phyloP scores from a whole-genome alignment of 306 rosid species.

The Castanea mollissima region DNA sequence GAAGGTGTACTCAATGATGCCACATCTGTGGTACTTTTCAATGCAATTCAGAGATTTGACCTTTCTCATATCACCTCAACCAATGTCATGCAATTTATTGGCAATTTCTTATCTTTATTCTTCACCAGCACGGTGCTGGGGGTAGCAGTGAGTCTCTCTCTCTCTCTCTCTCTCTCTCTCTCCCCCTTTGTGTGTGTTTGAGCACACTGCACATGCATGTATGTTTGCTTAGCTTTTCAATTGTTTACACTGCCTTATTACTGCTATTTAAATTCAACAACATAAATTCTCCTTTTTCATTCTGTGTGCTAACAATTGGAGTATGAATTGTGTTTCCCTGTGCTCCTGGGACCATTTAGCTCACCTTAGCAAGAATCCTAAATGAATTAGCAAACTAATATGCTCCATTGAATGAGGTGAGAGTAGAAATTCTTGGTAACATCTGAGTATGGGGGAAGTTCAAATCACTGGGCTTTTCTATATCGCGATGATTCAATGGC shows the following conservation, averaged over 20 bases:
- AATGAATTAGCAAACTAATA: neutral
- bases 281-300: neutral
- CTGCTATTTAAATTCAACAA: neutral
- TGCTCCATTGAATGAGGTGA: neutral
- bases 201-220: neutral
- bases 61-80: slow-evolving; percentile 47
- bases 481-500: neutral
- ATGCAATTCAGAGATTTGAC: slow-evolving; percentile 62
- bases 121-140: slow-evolving; percentile 58
- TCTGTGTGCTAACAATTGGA: neutral
- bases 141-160: slow-evolving; percentile 43
- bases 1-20: slow-evolving; percentile 82
- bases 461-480: neutral
- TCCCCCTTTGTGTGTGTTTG: neutral
- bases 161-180: neutral
- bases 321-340: neutral
- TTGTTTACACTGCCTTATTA: neutral
- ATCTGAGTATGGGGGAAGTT: neutral
- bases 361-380: neutral
- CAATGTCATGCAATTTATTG: slow-evolving; percentile 32
- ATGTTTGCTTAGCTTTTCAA: neutral
- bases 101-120: slow-evolving; percentile 43
- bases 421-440: neutral
- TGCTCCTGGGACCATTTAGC: neutral
- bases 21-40: slow-evolving; percentile 62